Evolutionary conservation across 2,329 filamentous ascomycete genomes (phyloP).

Genomic region (Cercospora zeae-maydis): DNA sequence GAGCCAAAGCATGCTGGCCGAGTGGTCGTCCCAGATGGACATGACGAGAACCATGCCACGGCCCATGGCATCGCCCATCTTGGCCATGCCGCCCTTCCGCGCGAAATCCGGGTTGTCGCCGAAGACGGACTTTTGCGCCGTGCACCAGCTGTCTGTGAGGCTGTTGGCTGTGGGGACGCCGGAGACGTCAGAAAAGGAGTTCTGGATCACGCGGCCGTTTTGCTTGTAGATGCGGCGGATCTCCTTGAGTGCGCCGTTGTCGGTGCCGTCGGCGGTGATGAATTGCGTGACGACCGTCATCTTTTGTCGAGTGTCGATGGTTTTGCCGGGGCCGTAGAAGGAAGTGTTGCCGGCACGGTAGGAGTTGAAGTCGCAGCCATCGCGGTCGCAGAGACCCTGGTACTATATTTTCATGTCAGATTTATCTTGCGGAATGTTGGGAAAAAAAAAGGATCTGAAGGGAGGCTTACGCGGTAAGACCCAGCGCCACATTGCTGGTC

Average conservation of each 20-base stretch:
- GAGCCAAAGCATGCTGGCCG: slow-evolving; percentile 70
- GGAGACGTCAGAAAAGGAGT: slow-evolving; percentile 45
- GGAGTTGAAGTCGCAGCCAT: slow-evolving; percentile 67
- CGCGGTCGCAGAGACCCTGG: slow-evolving; percentile 61
- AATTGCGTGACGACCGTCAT: slow-evolving; percentile 68
- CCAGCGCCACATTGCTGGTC: slow-evolving; percentile 47
- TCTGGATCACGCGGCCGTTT: slow-evolving; percentile 57
- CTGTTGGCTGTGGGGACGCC: slow-evolving; percentile 51
- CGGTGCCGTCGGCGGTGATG: slow-evolving; percentile 50
- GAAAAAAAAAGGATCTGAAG: background rate
- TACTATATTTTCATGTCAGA: slow-evolving; percentile 38
- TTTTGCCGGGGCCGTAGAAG: slow-evolving; percentile 60
- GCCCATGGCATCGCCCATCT: slow-evolving; percentile 54
- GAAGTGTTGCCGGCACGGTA: slow-evolving; percentile 62
- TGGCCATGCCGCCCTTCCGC: slow-evolving; percentile 53
- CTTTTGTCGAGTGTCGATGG: slow-evolving; percentile 57
- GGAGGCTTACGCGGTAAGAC: slow-evolving; percentile 5
- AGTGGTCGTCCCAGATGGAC: slow-evolving; percentile 64
- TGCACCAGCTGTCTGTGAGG: slow-evolving; percentile 58
- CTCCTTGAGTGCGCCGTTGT: slow-evolving; percentile 54
- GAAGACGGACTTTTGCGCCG: slow-evolving; percentile 33
- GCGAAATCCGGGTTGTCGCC: slow-evolving; percentile 48
- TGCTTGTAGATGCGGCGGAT: slow-evolving; percentile 66
- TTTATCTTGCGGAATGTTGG: background rate
- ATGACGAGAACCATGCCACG: slow-evolving; percentile 64